Evolutionary conservation across 768 basidiomycete species (phyloP), one percentile per base, ranked within the genome.

Genomic region (Boletus sensibilis): DNA sequence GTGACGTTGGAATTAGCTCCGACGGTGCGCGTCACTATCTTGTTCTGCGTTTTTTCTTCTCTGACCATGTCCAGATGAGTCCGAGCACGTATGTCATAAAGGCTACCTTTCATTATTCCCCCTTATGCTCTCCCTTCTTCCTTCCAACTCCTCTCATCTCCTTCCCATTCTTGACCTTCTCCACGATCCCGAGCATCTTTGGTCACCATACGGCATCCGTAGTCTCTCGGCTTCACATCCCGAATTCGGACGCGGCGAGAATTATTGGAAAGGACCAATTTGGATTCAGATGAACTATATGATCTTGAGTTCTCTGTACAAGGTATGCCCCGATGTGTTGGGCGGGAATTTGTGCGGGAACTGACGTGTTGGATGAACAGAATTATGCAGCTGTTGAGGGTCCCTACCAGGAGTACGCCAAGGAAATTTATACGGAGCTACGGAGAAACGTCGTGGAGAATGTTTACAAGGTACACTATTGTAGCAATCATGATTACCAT

Each of bases 221-320:
- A 95, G 92, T 59, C 74, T 98, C 51, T 93, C 90, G 8, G 85
- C 82, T n/a, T 83, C 85, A 20, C 93, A 98, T 67, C 84, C 88
- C n/a, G 82, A 91, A 47, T 98, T 94, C 64, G 95, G 94, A 14
- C 76, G 83, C 63, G 96, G 89, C 45, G 95, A 98, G 73, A 92
- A 98, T 74, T 98, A 98, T 72, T 98, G 95, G 95, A 88, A 88
- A 65, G 94, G 96, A 1, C 92, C 95, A 3, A 89, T 98, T 47
- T 98, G 95, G 95, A 82, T 97, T 37, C 95, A 93, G 71, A 95
- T 98, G 90, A 98, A 98, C 73, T 98, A 94, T 68, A 80, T 98
- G 58, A 86, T 88, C 16, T 76, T 98, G 50, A 79, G 83, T 27
- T 83, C 93, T 13, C 73, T 98, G 55, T 78, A 92, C 68, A 89